These are phyloP conservation scores for Penicillium sp. DNA, from an alignment of 2,329 filamentous ascomycete species.

Conservation along the genomic window DNA sequence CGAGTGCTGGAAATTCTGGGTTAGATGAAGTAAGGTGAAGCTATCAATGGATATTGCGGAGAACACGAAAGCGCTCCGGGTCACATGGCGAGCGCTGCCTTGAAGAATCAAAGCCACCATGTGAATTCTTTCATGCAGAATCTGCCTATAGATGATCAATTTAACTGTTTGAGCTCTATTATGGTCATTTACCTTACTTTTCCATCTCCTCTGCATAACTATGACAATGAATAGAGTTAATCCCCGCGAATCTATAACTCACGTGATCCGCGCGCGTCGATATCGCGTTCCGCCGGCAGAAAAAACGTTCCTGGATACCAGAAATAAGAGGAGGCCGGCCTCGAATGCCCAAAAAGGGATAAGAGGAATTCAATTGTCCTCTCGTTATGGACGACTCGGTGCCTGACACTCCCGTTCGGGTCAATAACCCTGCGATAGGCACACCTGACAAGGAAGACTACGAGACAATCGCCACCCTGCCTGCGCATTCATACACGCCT, in stretches of 20 bases:
- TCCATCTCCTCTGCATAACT: not conserved
- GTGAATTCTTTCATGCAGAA: not conserved
- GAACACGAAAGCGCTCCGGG: conserved; percentile 7
- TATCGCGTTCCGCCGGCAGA: conserved; percentile 23
- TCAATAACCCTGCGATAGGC: conserved; percentile 31
- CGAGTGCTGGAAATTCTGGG: not conserved
- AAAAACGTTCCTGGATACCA: conserved; percentile 19
- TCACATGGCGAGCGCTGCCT: conserved; percentile 8
- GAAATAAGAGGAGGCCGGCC: conserved; percentile 12
- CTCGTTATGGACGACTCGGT: conserved; percentile 38
- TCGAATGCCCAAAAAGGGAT: conserved; percentile 6
- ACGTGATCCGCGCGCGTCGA: conserved; percentile 20
- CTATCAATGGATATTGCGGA: conserved; percentile 11
- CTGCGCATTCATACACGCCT: conserved; percentile 40
- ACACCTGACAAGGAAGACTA: conserved; percentile 37
- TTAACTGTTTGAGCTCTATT: not conserved
- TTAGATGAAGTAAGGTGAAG: conserved; percentile 1
- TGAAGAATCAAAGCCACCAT: not conserved
- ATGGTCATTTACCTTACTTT: too few relatives aligned
- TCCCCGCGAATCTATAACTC: conserved; percentile 1
- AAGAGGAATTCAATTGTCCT: not conserved
- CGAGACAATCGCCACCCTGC: conserved; percentile 49
- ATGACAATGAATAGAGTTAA: not conserved
- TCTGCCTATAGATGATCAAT: not conserved
- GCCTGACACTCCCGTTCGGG: conserved; percentile 38